Base-by-base conservation (phyloP, 2,329 filamentous ascomycete species). In the Verticillium zaregamsianum region DNA sequence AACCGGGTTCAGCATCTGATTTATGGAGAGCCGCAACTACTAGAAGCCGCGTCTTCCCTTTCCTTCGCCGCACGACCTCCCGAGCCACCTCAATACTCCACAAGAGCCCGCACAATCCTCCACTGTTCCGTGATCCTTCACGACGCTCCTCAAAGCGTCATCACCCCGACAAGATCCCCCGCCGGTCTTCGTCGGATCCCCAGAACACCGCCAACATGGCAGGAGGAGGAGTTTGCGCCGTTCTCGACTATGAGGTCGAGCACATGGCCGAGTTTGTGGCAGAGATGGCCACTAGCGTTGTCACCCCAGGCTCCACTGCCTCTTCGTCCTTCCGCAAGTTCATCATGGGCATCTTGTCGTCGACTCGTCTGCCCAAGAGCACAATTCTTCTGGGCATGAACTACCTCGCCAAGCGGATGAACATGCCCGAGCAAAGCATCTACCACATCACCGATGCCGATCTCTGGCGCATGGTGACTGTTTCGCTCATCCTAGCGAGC, bases 161-260 rank as follows among this genome's bases (percentile, higher is more conserved):
- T 25, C 20, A 23, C 65, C 74, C 73, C 76, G 75, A 75, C 69
- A 76, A 77, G 75, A 70, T 77, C 74, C 60, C 56, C 37, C 32
- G 62, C n/a, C 57, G 77, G 73, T 78, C 76, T 77, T 77, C 65
- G 74, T 78, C 76, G 74, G 75, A 58, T 65, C 64, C 39, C 49
- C 40, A 33, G 17, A 54, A 32, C n/a, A 63, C 70, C 67, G 71
- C 69, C 79, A 86, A 78, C 71, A 87, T 87, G 85, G 80, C 85
- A 66, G 93, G 93, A 74, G 93, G 93, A 70, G 93, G 93, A 69
- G 93, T 97, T 45, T 95, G 93, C 70, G 92, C 92, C 71, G 91
- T 96, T 79, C 86, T 97, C 77, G 93, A 97, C 81, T 97, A 97
- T 76, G 93, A 97, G 77, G 94, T 97, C 87, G 92, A 96, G 74